Percentiles rank a stretch among this genome's conserved stretches.
Conservation (phyloP, 2,329 filamentous ascomycete species). For the Fusarium hainanense region DNA sequence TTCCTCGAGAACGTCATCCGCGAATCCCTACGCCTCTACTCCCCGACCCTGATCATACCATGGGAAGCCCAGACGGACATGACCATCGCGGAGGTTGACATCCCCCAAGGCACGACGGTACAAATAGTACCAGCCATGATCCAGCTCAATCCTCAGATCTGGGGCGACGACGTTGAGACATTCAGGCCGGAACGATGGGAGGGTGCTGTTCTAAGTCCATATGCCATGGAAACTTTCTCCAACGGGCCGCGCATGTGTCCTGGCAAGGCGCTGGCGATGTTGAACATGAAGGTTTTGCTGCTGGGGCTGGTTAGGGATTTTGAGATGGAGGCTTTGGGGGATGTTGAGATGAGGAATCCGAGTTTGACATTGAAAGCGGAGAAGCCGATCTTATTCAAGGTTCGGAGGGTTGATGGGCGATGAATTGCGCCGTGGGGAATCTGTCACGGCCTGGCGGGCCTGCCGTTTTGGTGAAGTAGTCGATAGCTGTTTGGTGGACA, state of each 20-base stretch:
- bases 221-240: constrained; percentile 9
- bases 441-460: background rate
- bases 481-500: background rate
- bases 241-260: constrained; percentile 29
- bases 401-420: background rate
- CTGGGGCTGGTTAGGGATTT: constrained; percentile 13
- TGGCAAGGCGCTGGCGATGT: constrained; percentile 20
- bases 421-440: background rate
- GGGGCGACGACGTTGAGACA: background rate
- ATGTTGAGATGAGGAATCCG: constrained; percentile 10
- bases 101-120: constrained; percentile 22
- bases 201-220: background rate
- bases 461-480: too few species aligned
- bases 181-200: constrained; percentile 26
- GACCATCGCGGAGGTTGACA: background rate
- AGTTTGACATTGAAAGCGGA: constrained; percentile 15
- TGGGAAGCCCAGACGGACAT: constrained; percentile 20
- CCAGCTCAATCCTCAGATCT: constrained; percentile 24
- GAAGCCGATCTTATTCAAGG: background rate
- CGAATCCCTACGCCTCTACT: constrained; percentile 27
- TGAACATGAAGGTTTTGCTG: constrained; percentile 25
- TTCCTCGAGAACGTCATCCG: constrained; percentile 25
- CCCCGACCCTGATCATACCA: constrained; percentile 7
- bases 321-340: background rate
- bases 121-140: constrained; percentile 19